These are phyloP conservation scores for Cordyceps javanica DNA, from an alignment of 2,329 filamentous ascomycete species.

Conservation along the genomic window DNA sequence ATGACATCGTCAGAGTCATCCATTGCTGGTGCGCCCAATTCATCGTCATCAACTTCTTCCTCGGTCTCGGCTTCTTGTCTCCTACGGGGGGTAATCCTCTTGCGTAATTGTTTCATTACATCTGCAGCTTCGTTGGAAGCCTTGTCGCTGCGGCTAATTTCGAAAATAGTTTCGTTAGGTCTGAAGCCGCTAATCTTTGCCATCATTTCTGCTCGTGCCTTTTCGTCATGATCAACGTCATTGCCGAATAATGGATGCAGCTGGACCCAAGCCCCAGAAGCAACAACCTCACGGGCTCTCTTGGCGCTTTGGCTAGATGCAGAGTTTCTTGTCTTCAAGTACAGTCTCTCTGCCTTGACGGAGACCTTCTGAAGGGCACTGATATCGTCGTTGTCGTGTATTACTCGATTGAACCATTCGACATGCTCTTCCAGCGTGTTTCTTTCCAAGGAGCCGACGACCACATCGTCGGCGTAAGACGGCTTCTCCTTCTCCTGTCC, in stretches of 20 bases:
- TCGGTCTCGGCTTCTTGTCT: constrained; percentile 33
- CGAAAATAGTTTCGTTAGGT: constrained; percentile 93
- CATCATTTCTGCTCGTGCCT: constrained; percentile 77
- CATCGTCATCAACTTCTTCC: constrained; percentile 30
- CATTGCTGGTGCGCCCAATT: constrained; percentile 21
- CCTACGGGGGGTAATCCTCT: constrained; percentile 58
- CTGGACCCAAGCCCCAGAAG: constrained; percentile 63
- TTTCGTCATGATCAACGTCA: constrained; percentile 57
- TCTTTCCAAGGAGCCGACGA: constrained; percentile 70
- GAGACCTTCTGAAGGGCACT: constrained; percentile 65
- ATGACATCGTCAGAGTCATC: constrained; percentile 25
- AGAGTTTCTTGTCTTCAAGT: constrained; percentile 81
- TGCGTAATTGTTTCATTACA: constrained; percentile 66
- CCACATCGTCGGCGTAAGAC: constrained; percentile 76
- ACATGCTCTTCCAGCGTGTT: constrained; percentile 67
- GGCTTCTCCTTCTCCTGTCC: constrained; percentile 58
- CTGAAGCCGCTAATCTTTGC: constrained; percentile 82
- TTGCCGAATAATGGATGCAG: constrained; percentile 77
- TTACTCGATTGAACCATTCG: constrained; percentile 77
- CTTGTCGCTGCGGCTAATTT: constrained; percentile 72
- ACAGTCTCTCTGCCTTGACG: constrained; percentile 85
- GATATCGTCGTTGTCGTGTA: constrained; percentile 72
- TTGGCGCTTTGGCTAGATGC: constrained; percentile 89
- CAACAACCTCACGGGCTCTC: constrained; percentile 70
- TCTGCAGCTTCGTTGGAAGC: constrained; percentile 61